A percentile compares a stretch with the other conserved stretches of the same genome.
phyloP scores from a whole-genome alignment of 768 basidiomycete species.

The Mycena floridula region DNA sequence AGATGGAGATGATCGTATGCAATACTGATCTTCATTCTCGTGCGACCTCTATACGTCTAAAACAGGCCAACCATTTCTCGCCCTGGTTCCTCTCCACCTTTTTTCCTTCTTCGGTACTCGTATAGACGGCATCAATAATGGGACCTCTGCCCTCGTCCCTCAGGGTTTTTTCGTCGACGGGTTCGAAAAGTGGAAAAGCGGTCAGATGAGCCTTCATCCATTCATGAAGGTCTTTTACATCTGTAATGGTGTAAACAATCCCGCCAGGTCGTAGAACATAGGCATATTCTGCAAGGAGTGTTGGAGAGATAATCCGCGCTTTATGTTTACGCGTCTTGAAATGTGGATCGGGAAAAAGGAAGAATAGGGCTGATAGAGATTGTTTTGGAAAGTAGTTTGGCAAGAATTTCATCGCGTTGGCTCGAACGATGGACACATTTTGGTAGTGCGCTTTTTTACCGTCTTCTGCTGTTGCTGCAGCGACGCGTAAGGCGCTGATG shows the following conservation, averaged over 20 bases:
- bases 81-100: conserved; percentile 93
- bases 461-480: conserved; percentile 25
- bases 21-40: conserved; percentile 23
- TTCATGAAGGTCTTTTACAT: conserved; percentile 87
- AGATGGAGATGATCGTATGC: conserved; percentile 33
- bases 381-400: conserved; percentile 92
- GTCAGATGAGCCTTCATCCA: conserved; percentile 95
- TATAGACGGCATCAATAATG: conserved; percentile 77
- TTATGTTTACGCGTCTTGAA: conserved; percentile 99
- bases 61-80: conserved; percentile 90
- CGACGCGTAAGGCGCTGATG: conserved; percentile 85
- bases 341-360: conserved; percentile 98
- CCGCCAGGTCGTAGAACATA: conserved; percentile 91
- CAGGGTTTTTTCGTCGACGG: conserved; percentile 68
- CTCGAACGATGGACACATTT: conserved; percentile 90
- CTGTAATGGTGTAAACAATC: conserved; percentile 95
- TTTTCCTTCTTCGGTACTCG: conserved; percentile 91
- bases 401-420: conserved; percentile 98
- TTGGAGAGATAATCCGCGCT: conserved; percentile 95
- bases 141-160: conserved; percentile 70
- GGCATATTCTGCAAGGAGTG: conserved; percentile 96
- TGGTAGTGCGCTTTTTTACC: conserved; percentile 46
- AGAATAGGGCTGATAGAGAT: conserved; percentile 90
- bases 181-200: conserved; percentile 82
- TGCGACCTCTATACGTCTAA: conserved; percentile 51